Evolutionary conservation across 2,329 filamentous ascomycete species (phyloP), one percentile per base, ranked within the genome.

Genomic region (Dactylellina parvicollis): DNA sequence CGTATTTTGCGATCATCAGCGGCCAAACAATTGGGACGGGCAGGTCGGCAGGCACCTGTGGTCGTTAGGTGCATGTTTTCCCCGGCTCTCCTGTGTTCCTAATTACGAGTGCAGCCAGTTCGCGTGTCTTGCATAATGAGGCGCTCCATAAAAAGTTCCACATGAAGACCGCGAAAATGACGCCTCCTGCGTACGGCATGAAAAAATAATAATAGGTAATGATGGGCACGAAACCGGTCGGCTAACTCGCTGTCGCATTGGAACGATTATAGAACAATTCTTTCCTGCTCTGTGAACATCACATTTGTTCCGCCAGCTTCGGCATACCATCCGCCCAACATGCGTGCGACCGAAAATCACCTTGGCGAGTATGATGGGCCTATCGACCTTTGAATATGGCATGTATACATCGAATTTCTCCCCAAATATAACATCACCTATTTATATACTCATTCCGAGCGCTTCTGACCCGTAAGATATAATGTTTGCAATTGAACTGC

Each of bases 121-220:
- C 20, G 20, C 8, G 24, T 18, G 16, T 16, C 16, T 30, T 57
- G 52, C 56, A 49, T 60, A 28, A 70, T 42, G 65, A 55, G 56
- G 65, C 47, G 44, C 16, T 5, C 56, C 4, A 22, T 32, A 40
- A 49, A 44, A 52, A 70, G 47, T 49, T 61, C 30, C 55, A 55
- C 47, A 61, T 40, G 22, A 52, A 54, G n/a, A 8, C 16, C 30
- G 32, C 16, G 24, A 64, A 72, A 72, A 64, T 65, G 52, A 65
- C 59, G 59, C 59, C 67, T 65, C 67, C 67, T 72, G 67, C 47
- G 67, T 32, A 64, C 67, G 59, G 67, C 67, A 65, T 57, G 34
- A 72, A 59, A 14, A 32, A 36, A 20, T 14, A 2, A 38, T 8
- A 18, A 18, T 18, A 56, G 22, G 32, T 49, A 22, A 28, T 32